A percentile compares a stretch with the other conserved stretches of the same genome.
These are phyloP conservation scores for Xanthoconium stramineum DNA, from an alignment of 768 basidiomycete genomes.

Conservation along the genomic window DNA sequence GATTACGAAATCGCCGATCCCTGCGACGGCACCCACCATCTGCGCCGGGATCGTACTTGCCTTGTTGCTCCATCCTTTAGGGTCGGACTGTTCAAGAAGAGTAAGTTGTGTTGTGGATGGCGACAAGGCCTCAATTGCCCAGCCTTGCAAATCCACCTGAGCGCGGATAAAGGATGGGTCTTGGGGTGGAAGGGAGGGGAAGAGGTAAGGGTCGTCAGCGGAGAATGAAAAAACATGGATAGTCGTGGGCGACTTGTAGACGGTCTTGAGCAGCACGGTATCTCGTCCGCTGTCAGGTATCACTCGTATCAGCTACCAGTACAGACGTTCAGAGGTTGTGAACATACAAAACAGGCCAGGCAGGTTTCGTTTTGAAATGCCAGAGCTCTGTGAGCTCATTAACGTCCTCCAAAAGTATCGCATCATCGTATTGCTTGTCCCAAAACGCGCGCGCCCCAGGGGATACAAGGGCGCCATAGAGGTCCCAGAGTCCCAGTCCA, in stretches of 20 bases:
- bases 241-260: conserved; percentile 94
- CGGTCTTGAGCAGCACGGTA: conserved; percentile 86
- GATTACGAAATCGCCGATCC: conserved; percentile 94
- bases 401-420: conserved; percentile 81
- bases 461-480: conserved; percentile 83
- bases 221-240: conserved; percentile 96
- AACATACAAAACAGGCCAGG: conserved; percentile 90
- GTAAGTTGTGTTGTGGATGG: conserved; percentile 94
- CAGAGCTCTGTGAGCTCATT: conserved; percentile 90
- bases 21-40: conserved; percentile 86
- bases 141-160: conserved; percentile 97
- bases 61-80: conserved; percentile 96
- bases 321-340: conserved; percentile 2
- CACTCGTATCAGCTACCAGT: background rate
- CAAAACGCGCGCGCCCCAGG: conserved; percentile 80
- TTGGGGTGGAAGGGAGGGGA: conserved; percentile 63
- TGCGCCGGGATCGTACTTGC: conserved; percentile 83
- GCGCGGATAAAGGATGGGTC: conserved; percentile 85
- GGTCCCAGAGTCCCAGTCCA: conserved; percentile 92
- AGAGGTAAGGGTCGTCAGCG: conserved; percentile 83
- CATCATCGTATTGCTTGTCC: conserved; percentile 91
- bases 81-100: conserved; percentile 93
- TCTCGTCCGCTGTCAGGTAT: conserved; percentile 72
- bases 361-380: conserved; percentile 87
- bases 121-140: conserved; percentile 94